A percentile compares a stretch with the other conserved stretches of the same genome.
Conservation (phyloP, 73 alveolate genomes). For the Tetrahymena thermophila region DNA sequence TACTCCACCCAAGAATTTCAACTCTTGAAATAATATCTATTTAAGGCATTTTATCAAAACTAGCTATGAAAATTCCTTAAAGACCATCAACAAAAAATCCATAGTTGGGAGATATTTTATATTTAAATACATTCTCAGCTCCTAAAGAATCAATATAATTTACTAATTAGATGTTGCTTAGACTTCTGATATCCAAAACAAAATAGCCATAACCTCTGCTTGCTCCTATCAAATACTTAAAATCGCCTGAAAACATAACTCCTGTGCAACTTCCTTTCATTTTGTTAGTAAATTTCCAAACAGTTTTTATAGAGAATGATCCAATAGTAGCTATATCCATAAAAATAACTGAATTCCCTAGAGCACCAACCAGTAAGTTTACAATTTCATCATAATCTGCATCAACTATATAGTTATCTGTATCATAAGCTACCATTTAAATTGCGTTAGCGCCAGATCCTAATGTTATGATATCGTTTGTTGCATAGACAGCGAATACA, state of each 20-base stretch:
- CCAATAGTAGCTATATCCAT: neutral
- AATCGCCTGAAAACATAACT: neutral
- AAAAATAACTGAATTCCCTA: neutral
- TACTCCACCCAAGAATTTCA: neutral
- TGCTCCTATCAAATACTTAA: neutral
- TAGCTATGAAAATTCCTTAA: neutral
- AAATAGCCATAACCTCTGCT: neutral
- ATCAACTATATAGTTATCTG: neutral
- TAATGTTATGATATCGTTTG: neutral
- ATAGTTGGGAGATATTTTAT: neutral
- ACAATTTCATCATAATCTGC: neutral
- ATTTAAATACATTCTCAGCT: neutral
- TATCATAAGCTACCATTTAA: neutral
- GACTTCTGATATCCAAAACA: neutral
- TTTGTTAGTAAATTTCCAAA: neutral
- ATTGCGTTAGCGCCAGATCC: neutral
- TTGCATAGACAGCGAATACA: neutral
- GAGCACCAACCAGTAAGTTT: neutral
- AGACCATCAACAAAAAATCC: neutral
- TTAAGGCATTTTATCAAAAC: neutral
- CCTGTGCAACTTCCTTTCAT: neutral
- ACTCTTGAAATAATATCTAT: neutral
- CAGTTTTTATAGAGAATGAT: neutral
- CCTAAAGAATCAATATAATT: neutral
- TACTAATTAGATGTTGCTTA: neutral